A percentile compares a stretch with the other conserved stretches of the same genome.
Evolutionary conservation across 192 early-diverging fungal species (phyloP).

Genomic region (Rhizoclosmatium sp.): DNA sequence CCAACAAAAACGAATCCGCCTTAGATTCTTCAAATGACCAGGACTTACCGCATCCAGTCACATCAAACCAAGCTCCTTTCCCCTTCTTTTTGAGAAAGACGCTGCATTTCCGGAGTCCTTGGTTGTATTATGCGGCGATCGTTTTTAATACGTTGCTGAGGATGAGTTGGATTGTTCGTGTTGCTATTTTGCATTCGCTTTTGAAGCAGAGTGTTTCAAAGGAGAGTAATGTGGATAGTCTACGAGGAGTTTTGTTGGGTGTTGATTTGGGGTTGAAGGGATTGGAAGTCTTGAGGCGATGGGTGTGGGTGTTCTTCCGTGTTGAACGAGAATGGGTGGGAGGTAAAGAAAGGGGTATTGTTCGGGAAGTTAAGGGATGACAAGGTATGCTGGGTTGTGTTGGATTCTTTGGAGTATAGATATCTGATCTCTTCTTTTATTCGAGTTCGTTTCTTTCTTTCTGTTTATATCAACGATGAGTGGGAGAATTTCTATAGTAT

Average conservation of each 20-base stretch:
- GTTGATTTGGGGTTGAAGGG: slow-evolving; percentile 80
- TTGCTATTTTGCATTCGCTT: slow-evolving; percentile 49
- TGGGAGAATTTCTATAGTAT: too few relatives aligned
- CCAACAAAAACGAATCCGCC: background rate
- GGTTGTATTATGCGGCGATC: slow-evolving; percentile 83
- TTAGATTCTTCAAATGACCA: background rate
- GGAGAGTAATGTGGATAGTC: slow-evolving; percentile 44
- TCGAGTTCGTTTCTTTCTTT: too few relatives aligned
- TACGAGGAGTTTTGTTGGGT: slow-evolving; percentile 69
- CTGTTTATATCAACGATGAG: too few relatives aligned
- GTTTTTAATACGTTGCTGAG: slow-evolving; percentile 80
- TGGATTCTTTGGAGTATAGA: too few relatives aligned
- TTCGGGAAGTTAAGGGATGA: slow-evolving; percentile 32
- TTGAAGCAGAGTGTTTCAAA: slow-evolving; percentile 24
- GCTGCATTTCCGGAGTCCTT: slow-evolving; percentile 68
- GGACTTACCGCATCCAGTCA: background rate
- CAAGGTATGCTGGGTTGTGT: too few relatives aligned
- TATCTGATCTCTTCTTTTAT: too few relatives aligned
- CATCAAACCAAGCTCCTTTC: slow-evolving; percentile 8
- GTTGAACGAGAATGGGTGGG: slow-evolving; percentile 82
- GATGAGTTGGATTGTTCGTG: slow-evolving; percentile 85
- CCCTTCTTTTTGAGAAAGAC: slow-evolving; percentile 65
- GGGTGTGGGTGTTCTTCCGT: slow-evolving; percentile 95
- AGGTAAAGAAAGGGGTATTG: slow-evolving; percentile 14
- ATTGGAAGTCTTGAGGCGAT: slow-evolving; percentile 85